Base-by-base conservation (phyloP, 2,329 filamentous ascomycete genomes). In the Coniella lustricola region DNA sequence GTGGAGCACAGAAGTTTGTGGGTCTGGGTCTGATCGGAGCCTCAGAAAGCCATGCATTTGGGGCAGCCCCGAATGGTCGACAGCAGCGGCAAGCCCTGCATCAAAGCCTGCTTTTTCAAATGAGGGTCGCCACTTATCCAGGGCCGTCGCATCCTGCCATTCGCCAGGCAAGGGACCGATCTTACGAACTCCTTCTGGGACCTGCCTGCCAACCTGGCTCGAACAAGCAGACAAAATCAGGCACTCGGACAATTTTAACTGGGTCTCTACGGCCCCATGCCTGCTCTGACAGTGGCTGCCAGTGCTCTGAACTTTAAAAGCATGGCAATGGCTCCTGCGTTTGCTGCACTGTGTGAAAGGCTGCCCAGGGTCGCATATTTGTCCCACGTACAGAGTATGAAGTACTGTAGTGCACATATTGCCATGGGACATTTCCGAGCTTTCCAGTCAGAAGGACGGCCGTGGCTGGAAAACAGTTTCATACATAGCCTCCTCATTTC, bases 61-160 rank as follows among this genome's bases (percentile, higher is more conserved):
- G 45, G 49, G 45, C 25, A 45, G 42, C 46, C 43, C 37, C 50
- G 50, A 52, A 40, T 52, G 50, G 50, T 41, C 29, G 32, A 31
- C 46, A 42, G 25, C 5, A 29, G 32, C 46, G 33, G 17, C 32
- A 18, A 22, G 38, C 46, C 50, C 46, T 52, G 50, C 46, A 39
- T 38, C 35, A 43, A 48, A 45, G 43, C 43, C 44, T 38, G 25
- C 31, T 46, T 46, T 46, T 37, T 32, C 47, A 52, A 40, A 50
- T 52, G 44, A 46, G 41, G 38, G 43, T 38, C 38, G 44, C 50
- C 50, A 46, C 43, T 52, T 50, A 49, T 49, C 32, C 22, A 21
- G 16, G 31, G 47, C 20, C 22, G 20, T 22, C 42, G 22, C 38
- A 38, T 33, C 21, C 31, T 47, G 21, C 31, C 31, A 52, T 52